Evolutionary conservation across 495 filamentous ascomycete genomes (phyloP).

Genomic region (Bacidia gigantensis): DNA sequence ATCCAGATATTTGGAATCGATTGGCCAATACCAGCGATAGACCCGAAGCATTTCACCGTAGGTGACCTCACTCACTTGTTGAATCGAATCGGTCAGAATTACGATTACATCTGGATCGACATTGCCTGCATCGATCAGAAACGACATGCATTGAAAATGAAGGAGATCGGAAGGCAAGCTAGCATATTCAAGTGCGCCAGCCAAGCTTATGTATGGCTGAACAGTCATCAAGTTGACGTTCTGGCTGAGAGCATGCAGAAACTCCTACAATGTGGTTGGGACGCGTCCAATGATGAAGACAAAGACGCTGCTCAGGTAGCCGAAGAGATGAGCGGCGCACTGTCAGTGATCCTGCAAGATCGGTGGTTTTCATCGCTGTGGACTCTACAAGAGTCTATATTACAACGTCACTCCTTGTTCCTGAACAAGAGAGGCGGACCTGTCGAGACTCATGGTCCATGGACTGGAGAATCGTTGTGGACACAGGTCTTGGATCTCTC

Average conservation of each 20-base stretch:
- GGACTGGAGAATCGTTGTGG: neutral
- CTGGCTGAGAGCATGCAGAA: neutral
- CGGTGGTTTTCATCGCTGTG: neutral
- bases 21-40: neutral
- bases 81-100: neutral
- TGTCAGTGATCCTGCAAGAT: neutral
- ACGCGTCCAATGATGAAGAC: neutral
- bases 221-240: neutral
- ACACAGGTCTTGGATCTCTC: neutral
- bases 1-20: neutral
- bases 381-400: neutral
- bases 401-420: neutral
- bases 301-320: neutral
- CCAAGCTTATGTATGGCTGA: constrained; percentile 3
- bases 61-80: neutral
- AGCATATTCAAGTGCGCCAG: neutral
- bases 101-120: constrained; percentile 2
- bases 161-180: neutral
- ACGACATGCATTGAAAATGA: neutral
- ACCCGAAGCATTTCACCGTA: neutral
- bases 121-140: constrained; percentile 6
- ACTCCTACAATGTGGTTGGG: neutral
- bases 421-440: neutral
- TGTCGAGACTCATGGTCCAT: neutral
- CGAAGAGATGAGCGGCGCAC: neutral